Percentiles rank a stretch among this genome's conserved stretches.
These are phyloP conservation scores for Ogataea degrootiae DNA, from an alignment of 805 yeast species.

Conservation along the genomic window DNA sequence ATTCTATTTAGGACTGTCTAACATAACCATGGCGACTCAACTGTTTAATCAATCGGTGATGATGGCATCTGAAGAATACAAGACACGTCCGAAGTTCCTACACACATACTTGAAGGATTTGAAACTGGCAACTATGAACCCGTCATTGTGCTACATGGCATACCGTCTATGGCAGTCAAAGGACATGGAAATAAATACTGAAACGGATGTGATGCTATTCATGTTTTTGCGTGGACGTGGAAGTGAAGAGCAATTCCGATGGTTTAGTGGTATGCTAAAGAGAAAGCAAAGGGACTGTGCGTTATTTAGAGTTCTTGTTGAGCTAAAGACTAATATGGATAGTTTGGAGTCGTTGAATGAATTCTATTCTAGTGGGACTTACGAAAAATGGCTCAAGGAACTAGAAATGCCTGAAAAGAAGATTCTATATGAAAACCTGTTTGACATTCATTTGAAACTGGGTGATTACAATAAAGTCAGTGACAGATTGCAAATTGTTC, in stretches of 20 bases:
- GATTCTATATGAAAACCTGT: conserved; percentile 6
- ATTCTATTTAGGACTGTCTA: conserved; percentile 18
- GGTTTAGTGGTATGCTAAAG: conserved; percentile 15
- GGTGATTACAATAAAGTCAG: conserved; percentile 9
- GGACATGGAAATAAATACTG: conserved; percentile 9
- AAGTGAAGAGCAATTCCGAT: conserved; percentile 16
- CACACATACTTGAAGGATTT: conserved; percentile 20
- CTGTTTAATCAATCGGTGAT: conserved; percentile 26
- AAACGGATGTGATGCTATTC: conserved; percentile 22
- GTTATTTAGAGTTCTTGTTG: conserved; percentile 12
- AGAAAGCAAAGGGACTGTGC: conserved; percentile 8
- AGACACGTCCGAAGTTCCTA: conserved; percentile 6
- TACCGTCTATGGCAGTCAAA: conserved; percentile 25
- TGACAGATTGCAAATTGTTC: conserved; percentile 1
- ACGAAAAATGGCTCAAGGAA: conserved; percentile 10
- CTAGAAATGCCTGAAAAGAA: conserved; percentile 6
- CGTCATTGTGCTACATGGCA: conserved; percentile 19
- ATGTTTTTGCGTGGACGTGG: conserved; percentile 16
- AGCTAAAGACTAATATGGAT: no score
- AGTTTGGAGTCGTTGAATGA: no score
- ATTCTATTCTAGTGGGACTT: conserved; percentile 11
- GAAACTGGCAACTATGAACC: conserved; percentile 16
- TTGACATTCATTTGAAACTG: conserved; percentile 17
- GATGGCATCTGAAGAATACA: background rate
- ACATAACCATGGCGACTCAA: conserved; percentile 23